A percentile compares a stretch with the other conserved stretches of the same genome.
Evolutionary conservation across 345 rosid species (phyloP).

Genomic region (Geranium brycei): DNA sequence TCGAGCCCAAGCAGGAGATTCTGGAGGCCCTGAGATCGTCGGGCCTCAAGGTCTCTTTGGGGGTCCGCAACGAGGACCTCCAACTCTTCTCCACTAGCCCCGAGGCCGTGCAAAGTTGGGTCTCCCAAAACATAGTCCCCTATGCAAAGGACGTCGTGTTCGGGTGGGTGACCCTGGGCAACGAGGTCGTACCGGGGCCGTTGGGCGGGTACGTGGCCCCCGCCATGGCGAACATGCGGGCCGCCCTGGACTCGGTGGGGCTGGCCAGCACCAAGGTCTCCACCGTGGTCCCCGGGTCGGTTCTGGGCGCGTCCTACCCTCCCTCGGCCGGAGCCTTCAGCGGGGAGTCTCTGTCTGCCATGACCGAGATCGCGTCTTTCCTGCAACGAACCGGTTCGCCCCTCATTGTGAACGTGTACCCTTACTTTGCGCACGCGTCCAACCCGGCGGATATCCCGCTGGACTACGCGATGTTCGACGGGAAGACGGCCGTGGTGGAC

Average conservation of each 20-base stretch:
- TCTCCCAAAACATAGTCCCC: constrained; percentile 13
- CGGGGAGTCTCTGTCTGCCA: constrained; percentile 2
- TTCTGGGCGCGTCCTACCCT: constrained; percentile 25
- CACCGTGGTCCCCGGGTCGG: constrained; percentile 9
- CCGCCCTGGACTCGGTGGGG: constrained; percentile 10
- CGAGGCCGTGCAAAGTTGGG: constrained; percentile 18
- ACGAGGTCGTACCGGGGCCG: constrained; percentile 28
- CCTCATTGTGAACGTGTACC: constrained; percentile 24
- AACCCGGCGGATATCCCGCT: constrained; percentile 16
- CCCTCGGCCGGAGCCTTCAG: constrained; percentile 23
- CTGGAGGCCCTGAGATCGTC: constrained; percentile 20
- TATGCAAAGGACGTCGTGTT: constrained; percentile 17
- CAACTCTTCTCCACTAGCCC: constrained; percentile 9
- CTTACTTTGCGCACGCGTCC: constrained; percentile 25
- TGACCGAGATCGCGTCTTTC: constrained; percentile 11
- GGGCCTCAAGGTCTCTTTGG: constrained; percentile 13
- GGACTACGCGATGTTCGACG: constrained; percentile 20
- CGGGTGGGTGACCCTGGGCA: constrained; percentile 20
- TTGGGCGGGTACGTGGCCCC: neutral
- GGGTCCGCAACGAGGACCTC: constrained; percentile 23
- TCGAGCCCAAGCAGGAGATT: constrained; percentile 21
- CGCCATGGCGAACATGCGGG: constrained; percentile 21
- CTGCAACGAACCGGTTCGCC: constrained; percentile 15
- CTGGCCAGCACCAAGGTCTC: constrained; percentile 12
- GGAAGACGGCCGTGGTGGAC: constrained; percentile 13